Evolutionary conservation across 2,329 filamentous ascomycete species (phyloP).

Genomic region (Elsinoe perseae): DNA sequence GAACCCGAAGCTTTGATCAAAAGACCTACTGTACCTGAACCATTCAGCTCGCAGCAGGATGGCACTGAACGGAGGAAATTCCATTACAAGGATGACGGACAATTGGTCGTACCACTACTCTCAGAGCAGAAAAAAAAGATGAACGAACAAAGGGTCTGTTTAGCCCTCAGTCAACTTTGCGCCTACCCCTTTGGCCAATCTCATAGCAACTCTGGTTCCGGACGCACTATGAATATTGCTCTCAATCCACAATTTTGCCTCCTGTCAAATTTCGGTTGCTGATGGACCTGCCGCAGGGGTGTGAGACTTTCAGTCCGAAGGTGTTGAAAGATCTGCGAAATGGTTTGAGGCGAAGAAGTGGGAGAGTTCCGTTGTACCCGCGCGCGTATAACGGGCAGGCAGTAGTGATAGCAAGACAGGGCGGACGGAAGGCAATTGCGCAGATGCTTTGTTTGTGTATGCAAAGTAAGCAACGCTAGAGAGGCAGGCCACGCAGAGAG

Average conservation of each 20-base stretch:
- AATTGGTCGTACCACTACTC: not conserved
- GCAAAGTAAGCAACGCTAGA: too few relatives aligned
- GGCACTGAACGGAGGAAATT: not conserved
- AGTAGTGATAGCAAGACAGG: not conserved
- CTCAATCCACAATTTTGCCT: conserved; percentile 2
- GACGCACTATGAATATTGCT: conserved; percentile 3
- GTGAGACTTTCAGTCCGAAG: not conserved
- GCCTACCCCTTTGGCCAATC: too few relatives aligned
- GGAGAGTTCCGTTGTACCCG: not conserved
- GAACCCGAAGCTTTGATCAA: not conserved
- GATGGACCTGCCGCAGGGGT: not conserved
- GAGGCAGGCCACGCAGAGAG: not conserved
- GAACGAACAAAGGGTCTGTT: conserved; percentile 1
- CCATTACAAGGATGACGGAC: not conserved
- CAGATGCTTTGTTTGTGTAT: too few relatives aligned
- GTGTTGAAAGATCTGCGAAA: not conserved
- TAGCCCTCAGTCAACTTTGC: not conserved
- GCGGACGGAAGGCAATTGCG: not conserved
- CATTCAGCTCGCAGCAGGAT: not conserved
- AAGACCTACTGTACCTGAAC: too few relatives aligned
- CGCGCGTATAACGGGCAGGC: not conserved
- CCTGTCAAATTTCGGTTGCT: conserved; percentile 7
- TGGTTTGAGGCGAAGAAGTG: not conserved
- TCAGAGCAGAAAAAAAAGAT: not conserved
- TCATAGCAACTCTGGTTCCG: not conserved